Percentiles rank a stretch among this genome's conserved stretches.
Conservation (phyloP, 768 basidiomycete species). For the Tephrocybe sp. region DNA sequence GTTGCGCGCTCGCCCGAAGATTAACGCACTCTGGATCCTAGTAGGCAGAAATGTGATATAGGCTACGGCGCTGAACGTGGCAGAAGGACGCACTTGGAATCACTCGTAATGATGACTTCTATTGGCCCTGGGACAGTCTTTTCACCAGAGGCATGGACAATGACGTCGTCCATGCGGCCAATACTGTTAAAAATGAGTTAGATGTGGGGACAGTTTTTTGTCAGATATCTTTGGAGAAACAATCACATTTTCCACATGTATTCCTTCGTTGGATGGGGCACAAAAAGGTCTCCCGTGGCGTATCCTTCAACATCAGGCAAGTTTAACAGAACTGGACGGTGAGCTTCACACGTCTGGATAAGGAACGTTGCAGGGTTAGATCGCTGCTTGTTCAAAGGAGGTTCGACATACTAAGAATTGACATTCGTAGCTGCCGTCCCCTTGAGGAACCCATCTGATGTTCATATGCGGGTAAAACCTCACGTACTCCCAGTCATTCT, state of each 20-base stretch:
- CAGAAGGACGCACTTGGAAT: no score
- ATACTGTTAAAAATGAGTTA: conserved; percentile 21
- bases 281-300: conserved; percentile 34
- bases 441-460: conserved; percentile 31
- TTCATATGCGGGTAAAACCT: conserved; percentile 21
- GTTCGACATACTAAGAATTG: conserved; percentile 30
- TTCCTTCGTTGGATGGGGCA: conserved; percentile 33
- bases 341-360: conserved; percentile 22
- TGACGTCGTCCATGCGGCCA: conserved; percentile 38
- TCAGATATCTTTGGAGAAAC: conserved; percentile 10
- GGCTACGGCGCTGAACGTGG: no score
- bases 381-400: no score
- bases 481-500: conserved; percentile 31
- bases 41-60: conserved; percentile 9
- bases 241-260: conserved; percentile 33
- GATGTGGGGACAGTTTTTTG: neutral
- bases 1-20: conserved; percentile 36
- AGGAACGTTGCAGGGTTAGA: neutral
- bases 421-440: conserved; percentile 34
- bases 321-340: conserved; percentile 29
- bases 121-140: conserved; percentile 35
- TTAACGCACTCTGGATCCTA: conserved; percentile 22
- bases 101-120: conserved; percentile 20
- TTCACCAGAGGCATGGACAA: conserved; percentile 33
- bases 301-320: conserved; percentile 32